Percentiles rank a stretch among this genome's conserved stretches.
Evolutionary conservation across 1,284 basidiomycete genomes (phyloP).

Genomic region (Ustilago tritici): DNA sequence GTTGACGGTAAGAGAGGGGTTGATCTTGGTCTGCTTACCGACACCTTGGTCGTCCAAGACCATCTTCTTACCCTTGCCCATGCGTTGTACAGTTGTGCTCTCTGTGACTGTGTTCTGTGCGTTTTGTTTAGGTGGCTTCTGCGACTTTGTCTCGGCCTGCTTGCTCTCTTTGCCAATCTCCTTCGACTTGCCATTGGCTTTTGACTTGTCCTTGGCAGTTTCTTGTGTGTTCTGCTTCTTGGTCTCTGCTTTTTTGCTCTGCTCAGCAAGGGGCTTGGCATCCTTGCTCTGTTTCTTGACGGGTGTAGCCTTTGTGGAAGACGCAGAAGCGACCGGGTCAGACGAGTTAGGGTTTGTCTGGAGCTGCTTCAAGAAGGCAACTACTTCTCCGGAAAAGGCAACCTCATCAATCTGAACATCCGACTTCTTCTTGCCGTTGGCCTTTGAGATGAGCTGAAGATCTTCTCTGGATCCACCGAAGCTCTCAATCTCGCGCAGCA

Average conservation of each 20-base stretch:
- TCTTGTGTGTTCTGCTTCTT: slow-evolving; percentile 17
- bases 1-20: slow-evolving; percentile 13
- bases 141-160: slow-evolving; percentile 30
- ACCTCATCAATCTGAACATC: slow-evolving; percentile 39
- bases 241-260: slow-evolving; percentile 16
- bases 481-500: slow-evolving; percentile 51
- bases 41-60: slow-evolving; percentile 55
- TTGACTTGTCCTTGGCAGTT: slow-evolving; percentile 19
- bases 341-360: slow-evolving; percentile 25
- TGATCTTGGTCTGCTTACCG: slow-evolving; percentile 29
- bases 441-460: slow-evolving; percentile 45
- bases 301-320: neutral
- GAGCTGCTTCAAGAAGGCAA: slow-evolving; percentile 44
- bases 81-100: slow-evolving; percentile 34
- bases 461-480: slow-evolving; percentile 45
- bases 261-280: slow-evolving; percentile 9
- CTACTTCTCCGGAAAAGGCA: slow-evolving; percentile 39
- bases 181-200: slow-evolving; percentile 21
- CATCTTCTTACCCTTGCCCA: slow-evolving; percentile 54
- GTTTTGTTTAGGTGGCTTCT: slow-evolving; percentile 18
- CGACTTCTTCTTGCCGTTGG: slow-evolving; percentile 36
- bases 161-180: slow-evolving; percentile 17
- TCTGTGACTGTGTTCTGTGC: slow-evolving; percentile 8
- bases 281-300: slow-evolving; percentile 15
- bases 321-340: slow-evolving; percentile 15